These are phyloP conservation scores for Chaetomium sp. DNA, from an alignment of 2,329 filamentous ascomycete species.

Conservation along the genomic window DNA sequence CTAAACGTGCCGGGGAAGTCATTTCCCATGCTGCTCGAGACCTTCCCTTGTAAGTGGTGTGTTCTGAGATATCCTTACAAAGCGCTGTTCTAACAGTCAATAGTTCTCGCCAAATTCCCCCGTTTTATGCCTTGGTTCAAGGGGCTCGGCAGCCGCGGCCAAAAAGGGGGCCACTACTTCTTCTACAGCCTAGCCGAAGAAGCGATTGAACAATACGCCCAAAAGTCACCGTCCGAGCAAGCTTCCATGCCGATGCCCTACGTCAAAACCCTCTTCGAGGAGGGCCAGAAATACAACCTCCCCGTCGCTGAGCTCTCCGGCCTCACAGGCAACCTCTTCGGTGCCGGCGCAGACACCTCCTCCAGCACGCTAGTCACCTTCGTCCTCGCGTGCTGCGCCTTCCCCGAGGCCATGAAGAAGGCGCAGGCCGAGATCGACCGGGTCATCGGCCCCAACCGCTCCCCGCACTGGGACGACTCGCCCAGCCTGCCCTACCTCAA, in stretches of 20 bases:
- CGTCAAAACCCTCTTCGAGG: conserved; percentile 51
- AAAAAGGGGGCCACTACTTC: conserved; percentile 51
- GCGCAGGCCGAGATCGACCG: conserved; percentile 57
- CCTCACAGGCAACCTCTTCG: conserved; percentile 52
- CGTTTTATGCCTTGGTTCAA: conserved; percentile 55
- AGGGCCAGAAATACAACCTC: conserved; percentile 51
- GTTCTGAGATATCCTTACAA: background rate
- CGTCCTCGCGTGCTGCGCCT: conserved; percentile 53
- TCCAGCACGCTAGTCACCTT: conserved; percentile 51
- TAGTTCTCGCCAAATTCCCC: conserved; percentile 51
- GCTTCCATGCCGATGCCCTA: conserved; percentile 42
- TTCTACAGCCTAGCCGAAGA: conserved; percentile 56
- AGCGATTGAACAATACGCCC: conserved; percentile 46
- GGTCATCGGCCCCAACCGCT: conserved; percentile 51
- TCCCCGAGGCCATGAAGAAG: conserved; percentile 48
- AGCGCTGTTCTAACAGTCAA: background rate
- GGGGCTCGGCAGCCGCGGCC: conserved; percentile 45
- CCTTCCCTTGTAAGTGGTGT: conserved; percentile 46
- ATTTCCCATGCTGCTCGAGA: conserved; percentile 61
- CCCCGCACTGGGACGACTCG: conserved; percentile 53
- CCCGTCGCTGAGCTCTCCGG: conserved; percentile 48
- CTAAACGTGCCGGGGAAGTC: conserved; percentile 56
- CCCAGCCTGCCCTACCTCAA: conserved; percentile 54
- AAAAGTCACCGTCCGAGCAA: conserved; percentile 32
- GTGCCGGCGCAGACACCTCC: conserved; percentile 53